Evolutionary conservation across 2,329 filamentous ascomycete genomes (phyloP).

Genomic region (Trichoderma atroviride): DNA sequence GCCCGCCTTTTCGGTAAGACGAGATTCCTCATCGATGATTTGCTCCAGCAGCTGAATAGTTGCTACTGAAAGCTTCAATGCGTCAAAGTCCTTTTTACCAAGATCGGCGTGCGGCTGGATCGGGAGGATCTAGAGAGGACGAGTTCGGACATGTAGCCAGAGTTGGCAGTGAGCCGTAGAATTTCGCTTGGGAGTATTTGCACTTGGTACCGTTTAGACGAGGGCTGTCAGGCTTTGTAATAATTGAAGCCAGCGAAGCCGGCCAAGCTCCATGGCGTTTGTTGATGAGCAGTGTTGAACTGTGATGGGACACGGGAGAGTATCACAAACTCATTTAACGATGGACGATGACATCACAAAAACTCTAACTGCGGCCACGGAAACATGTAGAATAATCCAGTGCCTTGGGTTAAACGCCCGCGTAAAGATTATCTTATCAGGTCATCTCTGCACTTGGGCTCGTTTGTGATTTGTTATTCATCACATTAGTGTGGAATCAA

Average conservation of each 20-base stretch:
- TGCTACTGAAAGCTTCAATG: background rate
- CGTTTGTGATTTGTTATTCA: background rate
- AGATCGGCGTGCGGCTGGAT: constrained; percentile 13
- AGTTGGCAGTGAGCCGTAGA: background rate
- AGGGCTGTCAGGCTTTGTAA: background rate
- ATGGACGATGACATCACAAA: background rate
- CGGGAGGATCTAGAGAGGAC: background rate
- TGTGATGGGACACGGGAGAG: background rate
- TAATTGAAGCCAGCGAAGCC: background rate
- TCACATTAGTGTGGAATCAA: background rate
- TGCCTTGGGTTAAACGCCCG: background rate
- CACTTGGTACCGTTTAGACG: background rate
- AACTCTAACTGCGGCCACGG: background rate
- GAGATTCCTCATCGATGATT: background rate
- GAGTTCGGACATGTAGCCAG: background rate
- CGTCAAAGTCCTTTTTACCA: background rate
- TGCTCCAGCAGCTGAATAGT: background rate
- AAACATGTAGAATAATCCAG: background rate
- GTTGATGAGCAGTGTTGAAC: background rate
- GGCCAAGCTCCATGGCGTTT: background rate
- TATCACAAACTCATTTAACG: background rate
- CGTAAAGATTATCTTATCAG: background rate
- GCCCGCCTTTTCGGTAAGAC: constrained; percentile 5
- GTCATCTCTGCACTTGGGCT: background rate
- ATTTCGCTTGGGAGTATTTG: background rate